Evolutionary conservation across 1,139 yeast species (phyloP).

Genomic region (Saccharomyces hybrid): DNA sequence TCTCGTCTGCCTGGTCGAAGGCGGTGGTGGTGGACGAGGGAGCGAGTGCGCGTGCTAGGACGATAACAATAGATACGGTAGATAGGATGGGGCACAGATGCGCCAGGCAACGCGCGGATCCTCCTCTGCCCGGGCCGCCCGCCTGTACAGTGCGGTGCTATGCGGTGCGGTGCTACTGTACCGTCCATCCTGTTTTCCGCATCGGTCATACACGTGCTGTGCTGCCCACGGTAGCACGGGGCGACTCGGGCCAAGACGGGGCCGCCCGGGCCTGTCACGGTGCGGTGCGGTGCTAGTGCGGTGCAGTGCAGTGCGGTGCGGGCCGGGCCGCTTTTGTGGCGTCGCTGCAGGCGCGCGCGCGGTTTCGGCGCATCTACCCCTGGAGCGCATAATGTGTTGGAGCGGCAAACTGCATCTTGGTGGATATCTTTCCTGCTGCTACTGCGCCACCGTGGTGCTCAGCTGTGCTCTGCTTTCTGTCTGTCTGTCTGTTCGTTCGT

Average conservation of each 20-base stretch:
- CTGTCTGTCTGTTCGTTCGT: neutral
- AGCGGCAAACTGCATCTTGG: neutral
- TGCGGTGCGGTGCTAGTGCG: too few relatives aligned
- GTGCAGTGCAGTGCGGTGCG: neutral
- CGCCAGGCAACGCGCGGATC: neutral
- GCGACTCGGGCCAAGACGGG: neutral
- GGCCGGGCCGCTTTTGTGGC: neutral
- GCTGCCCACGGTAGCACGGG: neutral
- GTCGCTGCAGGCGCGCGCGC: neutral
- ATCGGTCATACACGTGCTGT: neutral
- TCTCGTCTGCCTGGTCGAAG: too few relatives aligned
- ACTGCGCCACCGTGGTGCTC: neutral
- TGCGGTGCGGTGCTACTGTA: too few relatives aligned
- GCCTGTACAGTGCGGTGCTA: too few relatives aligned
- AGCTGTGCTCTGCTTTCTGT: too few relatives aligned
- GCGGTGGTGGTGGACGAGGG: too few relatives aligned
- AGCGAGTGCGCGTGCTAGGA: neutral
- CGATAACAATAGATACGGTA: neutral
- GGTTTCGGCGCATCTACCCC: neutral
- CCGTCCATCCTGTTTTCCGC: neutral
- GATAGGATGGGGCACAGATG: neutral
- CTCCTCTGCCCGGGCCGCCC: too few relatives aligned
- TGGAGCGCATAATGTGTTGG: neutral
- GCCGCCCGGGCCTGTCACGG: too few relatives aligned
- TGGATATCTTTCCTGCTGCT: neutral